Base-by-base conservation (phyloP, 345 rosid genomes). In the Leavenworthia alabamica region DNA sequence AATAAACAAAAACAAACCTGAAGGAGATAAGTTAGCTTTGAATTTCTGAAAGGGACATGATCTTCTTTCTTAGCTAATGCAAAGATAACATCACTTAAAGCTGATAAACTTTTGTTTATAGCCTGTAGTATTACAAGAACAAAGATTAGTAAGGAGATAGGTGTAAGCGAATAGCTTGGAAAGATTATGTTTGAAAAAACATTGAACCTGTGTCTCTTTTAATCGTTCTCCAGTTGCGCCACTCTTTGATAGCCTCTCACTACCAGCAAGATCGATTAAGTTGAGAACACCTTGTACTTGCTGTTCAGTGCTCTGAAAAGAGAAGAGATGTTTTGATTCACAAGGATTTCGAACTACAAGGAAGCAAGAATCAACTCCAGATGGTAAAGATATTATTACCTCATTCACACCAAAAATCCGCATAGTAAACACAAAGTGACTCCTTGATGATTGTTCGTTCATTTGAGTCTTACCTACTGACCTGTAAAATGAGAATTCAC, bases 171-270 rank as follows among this genome's bases (percentile, higher is more conserved):
- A n/a, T n/a, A 41, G 12, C 46, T 41, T 24, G n/a, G n/a, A 2
- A 9, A 60, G 45, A 36, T 32, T 5, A 16, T 26, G 10, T 29
- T 15, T 16, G 35, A 4, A 12, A 47, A 23, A 54, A 8, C 16
- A 46, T n/a, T n/a, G n/a, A 49, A 90, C 98, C 95, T 89, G 94
- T 20, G 99, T 93, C 81, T 93, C 99, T 75, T 87, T 89, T 40
- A 89, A 67, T 53, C 99, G 78, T 3, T 93, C 97, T 28, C 99
- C 99, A 9, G 91, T 93, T 29, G 97, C 84, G 3, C 96, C 97
- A 56, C 99, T 93, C 62, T 35, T 85, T 12, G 96, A 93, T 7
- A 93, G 82, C 8, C 99, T 77, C 79, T 93, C 99, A 54, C 99
- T 93, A 42, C 99, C 99, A 52, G 99, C 99, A 17, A 93, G 85